These are phyloP conservation scores for Exophiala oligosperma DNA, from an alignment of 2,329 filamentous ascomycete genomes.

Conservation along the genomic window DNA sequence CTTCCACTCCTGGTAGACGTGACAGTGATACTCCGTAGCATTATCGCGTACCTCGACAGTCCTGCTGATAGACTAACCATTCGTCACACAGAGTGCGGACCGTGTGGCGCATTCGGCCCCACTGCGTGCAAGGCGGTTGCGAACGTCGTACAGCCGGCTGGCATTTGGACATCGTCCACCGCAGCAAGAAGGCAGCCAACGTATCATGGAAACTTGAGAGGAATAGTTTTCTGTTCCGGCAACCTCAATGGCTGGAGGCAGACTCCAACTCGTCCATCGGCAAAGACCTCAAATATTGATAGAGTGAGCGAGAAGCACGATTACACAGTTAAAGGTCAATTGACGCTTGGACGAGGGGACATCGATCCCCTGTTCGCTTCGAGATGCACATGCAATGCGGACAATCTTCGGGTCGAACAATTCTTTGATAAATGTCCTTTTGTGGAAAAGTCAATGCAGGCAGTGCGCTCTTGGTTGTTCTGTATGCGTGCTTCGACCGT, in stretches of 20 bases:
- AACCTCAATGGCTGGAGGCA: slow-evolving; percentile 2
- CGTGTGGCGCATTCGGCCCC: slow-evolving; percentile 1
- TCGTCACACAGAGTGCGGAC: slow-evolving; percentile 10
- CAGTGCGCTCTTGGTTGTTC: slow-evolving; percentile 13
- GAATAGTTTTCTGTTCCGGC: slow-evolving; percentile 4
- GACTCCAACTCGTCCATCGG: not conserved
- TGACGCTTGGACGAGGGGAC: not conserved
- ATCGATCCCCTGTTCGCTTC: not conserved
- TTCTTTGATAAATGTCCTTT: not conserved
- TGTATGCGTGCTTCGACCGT: slow-evolving; percentile 13
- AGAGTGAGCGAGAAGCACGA: not conserved
- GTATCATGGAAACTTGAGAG: slow-evolving; percentile 10
- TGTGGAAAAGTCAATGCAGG: too few relatives aligned
- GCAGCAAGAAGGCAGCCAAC: slow-evolving; percentile 11
- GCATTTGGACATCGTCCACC: slow-evolving; percentile 22
- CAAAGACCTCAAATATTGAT: not conserved
- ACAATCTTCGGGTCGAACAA: not conserved
- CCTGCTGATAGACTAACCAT: not conserved
- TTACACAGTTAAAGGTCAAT: not conserved
- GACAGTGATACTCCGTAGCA: not conserved
- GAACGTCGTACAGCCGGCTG: slow-evolving; percentile 16
- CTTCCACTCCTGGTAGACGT: too few relatives aligned
- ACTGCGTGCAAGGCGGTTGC: slow-evolving; percentile 5
- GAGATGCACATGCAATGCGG: not conserved
- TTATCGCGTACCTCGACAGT: too few relatives aligned